Evolutionary conservation across 495 filamentous ascomycete genomes (phyloP), one percentile per base, ranked within the genome.

Genomic region (Aspergillus olivimuriae): DNA sequence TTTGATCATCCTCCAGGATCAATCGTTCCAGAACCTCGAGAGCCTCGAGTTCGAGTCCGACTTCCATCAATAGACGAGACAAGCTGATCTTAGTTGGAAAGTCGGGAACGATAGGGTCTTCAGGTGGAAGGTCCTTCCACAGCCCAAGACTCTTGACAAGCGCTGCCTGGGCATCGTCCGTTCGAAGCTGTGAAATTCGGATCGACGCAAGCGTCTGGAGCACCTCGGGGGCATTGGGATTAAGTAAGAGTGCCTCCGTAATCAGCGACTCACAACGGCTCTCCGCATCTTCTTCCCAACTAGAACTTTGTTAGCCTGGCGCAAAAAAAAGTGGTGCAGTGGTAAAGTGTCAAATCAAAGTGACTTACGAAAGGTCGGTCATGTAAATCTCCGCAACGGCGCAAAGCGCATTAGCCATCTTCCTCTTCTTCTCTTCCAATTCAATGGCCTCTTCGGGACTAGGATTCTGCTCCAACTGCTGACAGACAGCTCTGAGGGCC

Each of bases 371-470:
- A 48, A 99, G 74, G 69, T 99, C 94, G 21, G 89, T 97, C 94
- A 99, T 99, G 61, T 95, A 97, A 23, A 96, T 84, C 62, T 99
- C 94, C 0, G 85, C 79, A 42, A 95, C 81, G 2, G 83, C 86
- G 63, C 94, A 97, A 20, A 99, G 73, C 4, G 89, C 87, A 48
- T 82, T 86, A 1, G 87, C 86, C 28, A 97, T 66, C 58, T 91
- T 89, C 37, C 63, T 69, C 56, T 81, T 81, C 67, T 89, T 86
- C 56, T 92, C 84, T 15, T 72, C 74, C 18, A 81, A 45, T 14
- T 63, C 40, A 7, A 63, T 50, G 18, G 58, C 46, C 42, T 78
- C 63, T 16, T 73, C 70, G 34, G 67, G 52, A 4, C 50, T 55
- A 34, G 28, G 66, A 51, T 48, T 66, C 9, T 43, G 53, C 39